Conservation (phyloP, 768 basidiomycete genomes). For the Podaxis rugospora region DNA sequence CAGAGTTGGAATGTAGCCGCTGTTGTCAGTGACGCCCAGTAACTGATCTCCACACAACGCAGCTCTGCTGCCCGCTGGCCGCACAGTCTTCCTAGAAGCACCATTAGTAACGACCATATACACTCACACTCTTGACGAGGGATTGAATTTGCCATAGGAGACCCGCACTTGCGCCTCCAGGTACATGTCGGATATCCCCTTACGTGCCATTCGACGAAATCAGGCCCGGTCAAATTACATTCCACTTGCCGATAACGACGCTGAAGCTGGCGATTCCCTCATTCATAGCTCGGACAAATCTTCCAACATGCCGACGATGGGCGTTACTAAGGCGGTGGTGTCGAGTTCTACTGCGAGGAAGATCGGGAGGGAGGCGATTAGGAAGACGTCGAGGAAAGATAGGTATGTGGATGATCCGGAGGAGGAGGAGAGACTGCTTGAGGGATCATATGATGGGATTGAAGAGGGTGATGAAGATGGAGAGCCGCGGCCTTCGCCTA, state of each 20-base stretch:
- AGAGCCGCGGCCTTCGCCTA: slow-evolving; percentile 3
- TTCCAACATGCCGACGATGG: slow-evolving; percentile 16
- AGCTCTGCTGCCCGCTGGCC: neutral
- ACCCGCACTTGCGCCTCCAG: neutral
- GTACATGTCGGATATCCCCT: slow-evolving; percentile 71
- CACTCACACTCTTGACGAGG: neutral
- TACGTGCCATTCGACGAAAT: slow-evolving; percentile 53
- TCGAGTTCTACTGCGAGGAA: slow-evolving; percentile 17
- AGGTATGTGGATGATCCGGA: slow-evolving; percentile 61
- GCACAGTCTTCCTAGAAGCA: neutral
- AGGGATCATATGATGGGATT: slow-evolving; percentile 32
- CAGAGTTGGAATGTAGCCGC: neutral
- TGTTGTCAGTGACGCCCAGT: neutral
- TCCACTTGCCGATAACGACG: slow-evolving; percentile 29
- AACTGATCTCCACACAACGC: neutral
- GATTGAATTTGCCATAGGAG: neutral
- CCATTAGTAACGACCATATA: neutral
- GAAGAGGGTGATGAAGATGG: slow-evolving; percentile 26
- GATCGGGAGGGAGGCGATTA: slow-evolving; percentile 22
- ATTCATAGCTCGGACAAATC: slow-evolving; percentile 15
- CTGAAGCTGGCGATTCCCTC: slow-evolving; percentile 2
- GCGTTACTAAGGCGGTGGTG: slow-evolving; percentile 23
- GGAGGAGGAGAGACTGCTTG: slow-evolving; percentile 53
- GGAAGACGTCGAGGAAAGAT: slow-evolving; percentile 45
- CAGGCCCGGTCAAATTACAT: slow-evolving; percentile 44